Conservation (phyloP, 2,329 filamentous ascomycete genomes). For the Blumeriella jaapii region DNA sequence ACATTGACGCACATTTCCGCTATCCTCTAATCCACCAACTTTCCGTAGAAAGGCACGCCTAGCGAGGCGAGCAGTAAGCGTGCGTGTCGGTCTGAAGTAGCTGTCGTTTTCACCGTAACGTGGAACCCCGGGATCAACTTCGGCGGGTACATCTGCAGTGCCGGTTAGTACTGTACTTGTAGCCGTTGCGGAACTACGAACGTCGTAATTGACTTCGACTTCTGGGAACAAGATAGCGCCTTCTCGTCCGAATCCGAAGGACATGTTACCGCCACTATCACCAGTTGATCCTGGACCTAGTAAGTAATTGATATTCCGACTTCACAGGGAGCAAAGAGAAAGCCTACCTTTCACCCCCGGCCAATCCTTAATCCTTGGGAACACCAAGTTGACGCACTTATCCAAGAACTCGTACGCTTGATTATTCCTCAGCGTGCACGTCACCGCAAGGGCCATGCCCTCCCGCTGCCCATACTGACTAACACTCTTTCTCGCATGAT, state of each 20-base stretch:
- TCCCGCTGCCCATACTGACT: slow-evolving; percentile 63
- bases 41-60: slow-evolving; percentile 23
- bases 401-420: slow-evolving; percentile 83
- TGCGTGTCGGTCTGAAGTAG: slow-evolving; percentile 22
- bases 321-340: slow-evolving; percentile 19
- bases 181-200: slow-evolving; percentile 38
- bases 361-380: slow-evolving; percentile 96
- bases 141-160: slow-evolving; percentile 43
- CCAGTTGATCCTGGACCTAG: slow-evolving; percentile 38
- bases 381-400: slow-evolving; percentile 78
- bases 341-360: slow-evolving; percentile 54
- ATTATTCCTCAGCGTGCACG: slow-evolving; percentile 65
- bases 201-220: slow-evolving; percentile 88
- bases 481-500: slow-evolving; percentile 58
- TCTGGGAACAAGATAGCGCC: slow-evolving; percentile 82
- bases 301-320: background rate
- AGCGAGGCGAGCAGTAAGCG: slow-evolving; percentile 20
- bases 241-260: slow-evolving; percentile 66
- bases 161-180: slow-evolving; percentile 8
- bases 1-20: slow-evolving; percentile 15
- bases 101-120: slow-evolving; percentile 26
- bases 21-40: slow-evolving; percentile 13
- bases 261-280: slow-evolving; percentile 79
- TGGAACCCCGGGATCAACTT: slow-evolving; percentile 31
- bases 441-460: slow-evolving; percentile 63